Percentiles rank a stretch among this genome's conserved stretches.
These are phyloP conservation scores for Dactylellina drechsleri DNA, from an alignment of 2,329 filamentous ascomycete genomes.

Conservation along the genomic window DNA sequence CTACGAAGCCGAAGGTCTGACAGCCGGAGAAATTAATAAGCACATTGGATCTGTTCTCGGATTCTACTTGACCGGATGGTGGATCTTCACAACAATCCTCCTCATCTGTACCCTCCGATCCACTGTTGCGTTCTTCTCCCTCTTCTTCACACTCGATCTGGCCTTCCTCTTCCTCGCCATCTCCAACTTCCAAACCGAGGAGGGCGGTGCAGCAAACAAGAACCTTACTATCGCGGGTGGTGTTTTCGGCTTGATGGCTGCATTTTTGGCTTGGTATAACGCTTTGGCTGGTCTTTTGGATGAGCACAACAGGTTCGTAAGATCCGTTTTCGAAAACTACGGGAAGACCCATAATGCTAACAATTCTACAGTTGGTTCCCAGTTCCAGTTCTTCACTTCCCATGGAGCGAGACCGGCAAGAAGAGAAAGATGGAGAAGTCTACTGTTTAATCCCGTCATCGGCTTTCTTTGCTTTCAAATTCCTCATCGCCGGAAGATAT, in stretches of 20 bases:
- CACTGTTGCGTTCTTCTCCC: conserved; percentile 78
- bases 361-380: conserved; percentile 38
- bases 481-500: conserved; percentile 12
- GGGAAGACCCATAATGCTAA: conserved; percentile 14
- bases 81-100: conserved; percentile 82
- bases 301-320: conserved; percentile 62
- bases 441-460: conserved; percentile 21
- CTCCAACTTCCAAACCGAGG: conserved; percentile 70
- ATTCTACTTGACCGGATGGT: conserved; percentile 82
- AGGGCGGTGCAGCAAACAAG: conserved; percentile 62
- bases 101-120: conserved; percentile 79
- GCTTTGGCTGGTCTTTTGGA: conserved; percentile 84
- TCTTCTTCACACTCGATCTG: conserved; percentile 81
- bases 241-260: conserved; percentile 80
- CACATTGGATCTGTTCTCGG: conserved; percentile 72
- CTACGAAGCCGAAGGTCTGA: conserved; percentile 63
- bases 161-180: conserved; percentile 78
- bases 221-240: conserved; percentile 76
- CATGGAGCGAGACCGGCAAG: conserved; percentile 60
- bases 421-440: conserved; percentile 46
- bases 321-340: not conserved
- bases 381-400: conserved; percentile 60
- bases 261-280: conserved; percentile 88
- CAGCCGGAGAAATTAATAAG: conserved; percentile 57
- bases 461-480: not conserved